Base-by-base conservation (phyloP, 2,329 filamentous ascomycete species). In the Ophiostoma sp. region DNA sequence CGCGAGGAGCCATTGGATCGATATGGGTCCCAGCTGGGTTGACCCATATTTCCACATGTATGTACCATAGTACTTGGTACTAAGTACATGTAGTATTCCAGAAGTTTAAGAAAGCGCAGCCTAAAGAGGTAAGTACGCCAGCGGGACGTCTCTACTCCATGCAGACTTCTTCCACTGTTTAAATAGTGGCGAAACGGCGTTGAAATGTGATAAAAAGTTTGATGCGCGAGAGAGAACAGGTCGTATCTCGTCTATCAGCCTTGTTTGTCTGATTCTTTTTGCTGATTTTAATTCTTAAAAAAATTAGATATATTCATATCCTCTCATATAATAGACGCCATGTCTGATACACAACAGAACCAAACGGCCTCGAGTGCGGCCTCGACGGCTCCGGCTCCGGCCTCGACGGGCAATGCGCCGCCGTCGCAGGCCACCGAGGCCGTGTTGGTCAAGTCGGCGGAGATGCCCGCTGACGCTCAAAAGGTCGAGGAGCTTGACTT, bases 401-500 rank as follows among this genome's bases (percentile, higher is more conserved):
- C 33, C 11, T 13, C 68, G 35, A 31, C 57, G 11, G 70, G 75
- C 57, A 80, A 82, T 75, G 78, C 78, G 35, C 84, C 85, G n/a
- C 90, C 89, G 6, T 77, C 83, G 13, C 84, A 84, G 73, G 90
- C 88, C 70, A 92, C 89, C 67, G 88, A 91, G 78, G 94, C 94
- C 39, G 94, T 98, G 66, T 84, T 98, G 68, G 90, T 94, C 75
- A 85, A 90, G 67, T 97, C 94, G 1, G 89, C 91, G 71, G 90
- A 92, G 69, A 89, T 97, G 78, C 92, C 94, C 20, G 85, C 89
- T 69, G 90, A 86, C 66, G 87, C 92, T n/a, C 88, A 89, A 74
- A 87, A 92, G 77, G 94, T 99, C 48, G 87, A 91, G 77, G 95
- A 97, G 76, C 86, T 98, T 72, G 94, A 99, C 78, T 99, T 98